These are phyloP conservation scores for Sphaerulina populicola DNA, from an alignment of 2,329 filamentous ascomycete species.

Conservation along the genomic window DNA sequence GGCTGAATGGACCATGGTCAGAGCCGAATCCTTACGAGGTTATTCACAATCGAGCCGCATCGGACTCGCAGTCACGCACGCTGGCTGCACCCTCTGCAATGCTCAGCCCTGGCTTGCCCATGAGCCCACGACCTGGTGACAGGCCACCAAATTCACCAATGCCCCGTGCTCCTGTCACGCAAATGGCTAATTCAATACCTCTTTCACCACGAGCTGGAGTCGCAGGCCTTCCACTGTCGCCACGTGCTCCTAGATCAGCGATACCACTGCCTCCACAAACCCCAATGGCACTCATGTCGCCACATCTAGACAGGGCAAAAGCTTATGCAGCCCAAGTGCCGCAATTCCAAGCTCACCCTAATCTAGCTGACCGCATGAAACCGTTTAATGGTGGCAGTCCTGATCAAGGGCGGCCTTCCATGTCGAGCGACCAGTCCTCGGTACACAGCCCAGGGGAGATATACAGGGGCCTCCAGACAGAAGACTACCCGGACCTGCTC, in stretches of 20 bases:
- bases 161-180: constrained; percentile 49
- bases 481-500: constrained; percentile 78
- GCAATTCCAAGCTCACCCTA: constrained; percentile 14
- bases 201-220: constrained; percentile 53
- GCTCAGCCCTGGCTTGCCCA: constrained; percentile 55
- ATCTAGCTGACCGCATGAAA: constrained; percentile 21
- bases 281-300: constrained; percentile 54
- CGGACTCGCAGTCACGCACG: constrained; percentile 24
- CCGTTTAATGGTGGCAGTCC: constrained; percentile 18
- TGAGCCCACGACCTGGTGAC: constrained; percentile 54
- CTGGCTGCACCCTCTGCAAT: constrained; percentile 40
- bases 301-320: constrained; percentile 37
- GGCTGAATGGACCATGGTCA: constrained; percentile 17
- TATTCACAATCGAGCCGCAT: constrained; percentile 24
- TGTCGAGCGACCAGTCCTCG: constrained; percentile 22
- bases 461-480: constrained; percentile 69
- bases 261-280: constrained; percentile 65
- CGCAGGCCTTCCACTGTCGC: constrained; percentile 54
- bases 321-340: constrained; percentile 28
- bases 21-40: constrained; percentile 26
- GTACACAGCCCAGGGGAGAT: constrained; percentile 42
- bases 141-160: constrained; percentile 52
- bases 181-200: constrained; percentile 53
- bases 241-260: constrained; percentile 63
- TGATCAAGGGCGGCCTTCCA: constrained; percentile 24